These are phyloP conservation scores for Capillidium rhysosporum DNA, from an alignment of 371 early-diverging fungal genomes.

Conservation along the genomic window DNA sequence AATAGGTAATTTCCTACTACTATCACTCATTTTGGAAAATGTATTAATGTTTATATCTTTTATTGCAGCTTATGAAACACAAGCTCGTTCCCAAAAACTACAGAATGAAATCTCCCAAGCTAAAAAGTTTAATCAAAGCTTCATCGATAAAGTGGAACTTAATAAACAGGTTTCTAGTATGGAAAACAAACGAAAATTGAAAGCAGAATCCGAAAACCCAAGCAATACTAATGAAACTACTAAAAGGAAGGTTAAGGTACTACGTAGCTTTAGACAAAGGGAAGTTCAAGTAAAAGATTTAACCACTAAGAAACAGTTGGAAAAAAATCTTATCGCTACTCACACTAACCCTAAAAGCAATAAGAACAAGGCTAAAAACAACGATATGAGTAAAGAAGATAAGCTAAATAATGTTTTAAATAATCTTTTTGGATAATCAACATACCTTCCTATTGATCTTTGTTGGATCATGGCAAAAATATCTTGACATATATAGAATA, in stretches of 20 bases:
- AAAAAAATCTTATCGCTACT: not conserved
- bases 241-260: not conserved
- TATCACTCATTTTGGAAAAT: no score
- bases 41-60: not conserved
- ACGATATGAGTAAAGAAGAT: not conserved
- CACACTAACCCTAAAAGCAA: not conserved
- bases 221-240: not conserved
- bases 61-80: constrained; percentile 47
- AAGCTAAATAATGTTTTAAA: no score
- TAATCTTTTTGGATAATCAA: no score
- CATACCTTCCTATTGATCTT: no score
- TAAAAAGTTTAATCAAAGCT: constrained; percentile 63
- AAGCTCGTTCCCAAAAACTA: constrained; percentile 63
- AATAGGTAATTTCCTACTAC: constrained; percentile 47
- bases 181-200: not conserved
- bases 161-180: constrained; percentile 49
- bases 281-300: not conserved
- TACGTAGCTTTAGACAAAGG: not conserved
- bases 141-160: constrained; percentile 62
- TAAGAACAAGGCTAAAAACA: not conserved
- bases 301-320: not conserved
- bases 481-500: no score
- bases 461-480: no score
- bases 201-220: not conserved
- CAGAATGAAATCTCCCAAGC: constrained; percentile 71